A percentile compares a stretch with the other conserved stretches of the same genome.
phyloP scores from a whole-genome alignment of 805 yeast species.

The Candida saitoana region DNA sequence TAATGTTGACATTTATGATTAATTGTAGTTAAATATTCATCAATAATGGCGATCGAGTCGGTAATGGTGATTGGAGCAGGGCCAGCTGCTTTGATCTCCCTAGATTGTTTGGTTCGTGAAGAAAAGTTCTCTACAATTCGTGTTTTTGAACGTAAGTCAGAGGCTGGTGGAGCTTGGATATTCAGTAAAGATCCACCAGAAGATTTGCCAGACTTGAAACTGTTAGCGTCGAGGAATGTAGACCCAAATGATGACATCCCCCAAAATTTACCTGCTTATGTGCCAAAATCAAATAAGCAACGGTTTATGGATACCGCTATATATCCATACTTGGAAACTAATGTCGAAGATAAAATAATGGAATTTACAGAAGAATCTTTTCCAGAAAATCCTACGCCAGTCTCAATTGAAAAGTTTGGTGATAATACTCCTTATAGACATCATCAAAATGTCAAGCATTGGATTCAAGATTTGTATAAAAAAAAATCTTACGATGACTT shows the following conservation, averaged over 20 bases:
- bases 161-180: conserved; percentile 44
- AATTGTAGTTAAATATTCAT: too few relatives aligned
- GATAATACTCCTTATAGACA: conserved; percentile 18
- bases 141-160: conserved; percentile 38
- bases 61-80: conserved; percentile 51
- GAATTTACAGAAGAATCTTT: conserved; percentile 20
- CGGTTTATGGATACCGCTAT: conserved; percentile 19
- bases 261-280: conserved; percentile 13
- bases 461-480: conserved; percentile 18
- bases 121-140: conserved; percentile 26
- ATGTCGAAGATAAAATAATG: conserved; percentile 20
- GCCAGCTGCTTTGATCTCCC: conserved; percentile 43
- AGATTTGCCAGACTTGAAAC: conserved; percentile 11
- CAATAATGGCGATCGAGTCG: conserved; percentile 5
- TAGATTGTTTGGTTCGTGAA: conserved; percentile 37
- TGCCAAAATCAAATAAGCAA: conserved; percentile 13
- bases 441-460: conserved; percentile 13
- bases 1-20: too few relatives aligned
- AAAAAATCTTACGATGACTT: conserved; percentile 18
- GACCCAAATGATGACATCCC: conserved; percentile 12
- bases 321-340: conserved; percentile 20
- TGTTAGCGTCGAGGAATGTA: conserved; percentile 10
- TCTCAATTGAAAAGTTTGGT: conserved; percentile 15
- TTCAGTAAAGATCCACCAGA: conserved; percentile 25
- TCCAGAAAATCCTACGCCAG: conserved; percentile 12